Evolutionary conservation across 352 stramenopile species (phyloP), one percentile per base, ranked within the genome.

Genomic region (Globisporangium spinosum): DNA sequence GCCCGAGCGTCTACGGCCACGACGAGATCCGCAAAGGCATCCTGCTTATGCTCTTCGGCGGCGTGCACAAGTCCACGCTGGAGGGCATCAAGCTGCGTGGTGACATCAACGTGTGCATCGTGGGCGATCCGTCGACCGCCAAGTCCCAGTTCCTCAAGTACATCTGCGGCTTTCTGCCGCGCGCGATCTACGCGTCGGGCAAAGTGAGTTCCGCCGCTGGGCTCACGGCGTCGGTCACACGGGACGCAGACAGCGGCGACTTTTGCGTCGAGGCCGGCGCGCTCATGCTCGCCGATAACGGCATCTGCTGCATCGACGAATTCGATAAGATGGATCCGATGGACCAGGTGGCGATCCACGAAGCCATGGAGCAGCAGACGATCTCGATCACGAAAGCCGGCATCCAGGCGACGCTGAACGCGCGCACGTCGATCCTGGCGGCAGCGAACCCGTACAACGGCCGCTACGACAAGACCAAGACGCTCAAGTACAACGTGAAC

Each of bases 281-380:
- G 4, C 77, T 99, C 23, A 98, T 99, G 66, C 85, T 99, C 13
- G 97, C 98, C 1, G 98, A 99, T 83, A 98, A 96, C 53, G 98
- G 98, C 10, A 98, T 99, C 79, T 99, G 97, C 77, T 98, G 95
- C 69, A 99, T 99, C 79, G 98, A 99, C 76, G 98, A 99, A 77
- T 99, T 98, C 66, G 95, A 98, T 73, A 98, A 98, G 79, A 99
- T 99, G 97, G 96, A 99, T 49, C 92, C 98, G 64, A 80, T 83
- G 67, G 97, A 99, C 74, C 91, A 98, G 69, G 98, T 98, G 10
- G 97, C 98, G 3, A 99, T 99, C 72, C 98, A 99, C 85, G 96
- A 99, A 72, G 98, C 98, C 6, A 99, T 99, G 98, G 98, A 99
- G 81, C 97, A 99, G 76, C 98, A 99, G 80, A 99, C 97, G 15